Conservation (phyloP, 495 filamentous ascomycete genomes). For the Neurospora sp. region DNA sequence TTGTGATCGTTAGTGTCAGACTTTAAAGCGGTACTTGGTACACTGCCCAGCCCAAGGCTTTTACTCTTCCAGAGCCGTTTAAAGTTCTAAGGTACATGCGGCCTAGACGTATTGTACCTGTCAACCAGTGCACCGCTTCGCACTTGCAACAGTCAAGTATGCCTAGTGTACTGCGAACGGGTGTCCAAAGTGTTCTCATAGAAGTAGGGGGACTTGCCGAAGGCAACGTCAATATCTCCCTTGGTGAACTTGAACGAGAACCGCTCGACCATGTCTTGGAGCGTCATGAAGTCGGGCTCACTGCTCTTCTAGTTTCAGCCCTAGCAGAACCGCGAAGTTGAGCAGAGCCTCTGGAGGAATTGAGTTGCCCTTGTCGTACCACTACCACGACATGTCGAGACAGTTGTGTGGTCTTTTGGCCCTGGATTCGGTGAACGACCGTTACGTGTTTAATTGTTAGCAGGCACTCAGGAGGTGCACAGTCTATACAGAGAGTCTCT, state of each 20-base stretch:
- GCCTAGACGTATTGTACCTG: not conserved
- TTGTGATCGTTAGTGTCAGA: not conserved
- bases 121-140: not conserved
- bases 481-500: not conserved
- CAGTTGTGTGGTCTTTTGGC: conserved; percentile 37
- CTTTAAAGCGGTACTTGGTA: not conserved
- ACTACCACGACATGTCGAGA: conserved; percentile 46
- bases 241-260: conserved; percentile 77
- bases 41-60: not conserved
- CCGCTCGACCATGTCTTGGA: conserved; percentile 58
- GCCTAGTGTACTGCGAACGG: conserved; percentile 1
- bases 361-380: conserved; percentile 50
- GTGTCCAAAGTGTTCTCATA: conserved; percentile 54
- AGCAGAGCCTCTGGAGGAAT: conserved; percentile 64
- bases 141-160: not conserved
- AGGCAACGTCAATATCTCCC: conserved; percentile 73
- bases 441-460: not conserved
- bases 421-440: not conserved
- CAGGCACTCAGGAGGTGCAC: not conserved
- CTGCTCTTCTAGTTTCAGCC: conserved; percentile 60
- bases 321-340: conserved; percentile 72
- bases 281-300: conserved; percentile 51
- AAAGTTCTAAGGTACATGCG: not conserved
- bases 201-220: conserved; percentile 68
- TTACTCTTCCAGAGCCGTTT: not conserved